Evolutionary conservation across 23 red algal species (phyloP).

Genomic region (Agarophyton chilense): DNA sequence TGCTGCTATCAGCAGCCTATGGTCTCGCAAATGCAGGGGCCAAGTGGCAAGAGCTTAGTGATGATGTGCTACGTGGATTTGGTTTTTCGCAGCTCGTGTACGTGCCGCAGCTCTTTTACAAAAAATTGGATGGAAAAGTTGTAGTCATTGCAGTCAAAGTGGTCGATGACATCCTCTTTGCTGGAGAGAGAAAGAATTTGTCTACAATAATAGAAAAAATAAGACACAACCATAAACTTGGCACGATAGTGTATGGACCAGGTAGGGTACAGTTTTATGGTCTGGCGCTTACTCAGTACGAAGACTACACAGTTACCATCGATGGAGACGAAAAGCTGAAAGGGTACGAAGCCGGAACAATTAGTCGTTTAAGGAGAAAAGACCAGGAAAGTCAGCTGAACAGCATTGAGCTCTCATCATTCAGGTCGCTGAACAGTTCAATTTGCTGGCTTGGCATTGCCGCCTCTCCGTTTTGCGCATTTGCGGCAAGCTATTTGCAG

Average conservation of each 20-base stretch:
- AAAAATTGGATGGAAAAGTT: not conserved
- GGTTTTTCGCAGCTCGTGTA: conserved; percentile 7
- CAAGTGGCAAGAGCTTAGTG: conserved; percentile 45
- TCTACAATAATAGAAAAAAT: conserved; percentile 1
- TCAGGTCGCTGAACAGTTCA: conserved; percentile 17
- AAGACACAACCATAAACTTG: not conserved
- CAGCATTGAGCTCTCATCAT: not conserved
- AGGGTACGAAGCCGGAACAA: not conserved
- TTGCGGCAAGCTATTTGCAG: conserved; percentile 36
- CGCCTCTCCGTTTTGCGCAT: conserved; percentile 29
- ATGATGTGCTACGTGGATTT: not conserved
- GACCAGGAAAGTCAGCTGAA: not conserved
- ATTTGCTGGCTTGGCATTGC: conserved; percentile 12
- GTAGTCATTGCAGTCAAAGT: conserved; percentile 23
- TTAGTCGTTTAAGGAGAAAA: not conserved
- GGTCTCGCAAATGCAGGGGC: conserved; percentile 50
- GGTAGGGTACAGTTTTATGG: conserved; percentile 12
- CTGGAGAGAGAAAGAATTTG: not conserved
- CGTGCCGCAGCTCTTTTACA: conserved; percentile 46
- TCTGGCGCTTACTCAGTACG: not conserved
- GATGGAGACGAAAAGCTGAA: conserved; percentile 26
- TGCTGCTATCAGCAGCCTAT: conserved; percentile 23
- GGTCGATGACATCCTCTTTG: conserved; percentile 53
- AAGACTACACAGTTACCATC: not conserved
- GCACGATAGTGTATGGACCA: conserved; percentile 29